Evolutionary conservation across 192 early-diverging fungal genomes (phyloP), one percentile per base, ranked within the genome.

Genomic region (Coemansia sp.): DNA sequence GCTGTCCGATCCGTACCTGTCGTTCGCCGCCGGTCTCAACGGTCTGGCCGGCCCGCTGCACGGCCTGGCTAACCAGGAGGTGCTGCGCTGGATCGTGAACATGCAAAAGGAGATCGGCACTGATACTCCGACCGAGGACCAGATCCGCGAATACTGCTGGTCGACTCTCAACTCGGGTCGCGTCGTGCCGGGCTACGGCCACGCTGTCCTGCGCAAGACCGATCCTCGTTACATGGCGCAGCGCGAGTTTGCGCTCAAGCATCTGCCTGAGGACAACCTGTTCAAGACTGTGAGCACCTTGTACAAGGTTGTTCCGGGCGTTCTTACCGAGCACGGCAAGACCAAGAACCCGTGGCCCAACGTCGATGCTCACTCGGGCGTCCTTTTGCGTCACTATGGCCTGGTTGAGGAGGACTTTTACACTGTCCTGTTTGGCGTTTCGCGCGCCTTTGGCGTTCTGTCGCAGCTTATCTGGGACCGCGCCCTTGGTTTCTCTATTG

Each of bases 301-400:
- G 64, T 99, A 97, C 91, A 95, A 94, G 86, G 93, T 99, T 57
- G 93, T 91, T 17, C 97, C 97, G 11, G 91, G 89, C 59, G 92
- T 97, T 53, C 85, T 99, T 43, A 93, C 90, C 60, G 93, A 99
- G 86, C 97, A 99, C 84, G 97, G 97, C 69, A 99, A 97, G 91
- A 97, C 94, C 88, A 97, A 96, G 91, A 99, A 99, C 91, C 97
- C 97, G 64, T 99, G 92, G 92, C 97, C 97, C 82, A 99, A 99
- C 82, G 95, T 99, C 43, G 97, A 99, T 76, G 95, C 95, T 52
- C 97, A 99, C 91, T 93, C 91, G 57, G 97, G 97, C 81, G 94
- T 96, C 69, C 89, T 99, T 19, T 87, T 99, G 64, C 90, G 93
- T 72, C 92, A 96, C 89, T 99, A 90, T 77, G 94, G 94, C 59